Evolutionary conservation across 1,139 yeast genomes (phyloP), one percentile per base, ranked within the genome.

Genomic region (Yamadazyma diddensiae): DNA sequence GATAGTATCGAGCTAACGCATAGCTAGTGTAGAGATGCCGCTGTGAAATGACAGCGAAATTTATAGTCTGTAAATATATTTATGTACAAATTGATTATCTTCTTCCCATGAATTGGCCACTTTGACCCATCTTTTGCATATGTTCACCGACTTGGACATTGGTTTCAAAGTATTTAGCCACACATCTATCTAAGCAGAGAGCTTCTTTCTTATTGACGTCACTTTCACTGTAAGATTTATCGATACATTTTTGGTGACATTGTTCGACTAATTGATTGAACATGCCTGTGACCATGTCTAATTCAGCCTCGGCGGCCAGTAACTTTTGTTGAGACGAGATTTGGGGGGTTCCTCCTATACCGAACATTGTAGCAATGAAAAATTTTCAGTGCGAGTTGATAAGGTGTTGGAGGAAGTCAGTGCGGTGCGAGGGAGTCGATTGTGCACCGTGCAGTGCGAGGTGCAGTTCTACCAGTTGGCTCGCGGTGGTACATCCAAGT

Each of bases 211-310:
- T 87, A 65, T 74, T 75, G 45, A 92, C 71, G 21, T 83, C 94
- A 35, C 92, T 84, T 38, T 86, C 94, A 38, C 61, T 55, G 68
- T 90, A 90, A 15, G 59, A 41, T 46, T 63, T 66, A 53, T 65
- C 67, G 57, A 92, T 84, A 67, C 99, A 92, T 68, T 92, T 92
- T 52, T 70, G 62, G 62, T 92, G 94, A 62, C 99, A 92, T 51
- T 88, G 84, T 49, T 82, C 88, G 22, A 76, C 79, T 46, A 76
- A 65, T 52, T 82, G 79, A 76, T 90, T 90, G 78, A 90, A 90
- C 97, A 90, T 88, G 47, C 94, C 95, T 19, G 97, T 88, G 49
- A 90, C 96, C 82, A 90, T 82, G 57, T 90, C 97, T 47, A 90
- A 76, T 63, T 90, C 97, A 34, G 97, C 97, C 52, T 94, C 95